These are phyloP conservation scores for Collybia sp. DNA, from an alignment of 768 basidiomycete genomes.

Conservation along the genomic window DNA sequence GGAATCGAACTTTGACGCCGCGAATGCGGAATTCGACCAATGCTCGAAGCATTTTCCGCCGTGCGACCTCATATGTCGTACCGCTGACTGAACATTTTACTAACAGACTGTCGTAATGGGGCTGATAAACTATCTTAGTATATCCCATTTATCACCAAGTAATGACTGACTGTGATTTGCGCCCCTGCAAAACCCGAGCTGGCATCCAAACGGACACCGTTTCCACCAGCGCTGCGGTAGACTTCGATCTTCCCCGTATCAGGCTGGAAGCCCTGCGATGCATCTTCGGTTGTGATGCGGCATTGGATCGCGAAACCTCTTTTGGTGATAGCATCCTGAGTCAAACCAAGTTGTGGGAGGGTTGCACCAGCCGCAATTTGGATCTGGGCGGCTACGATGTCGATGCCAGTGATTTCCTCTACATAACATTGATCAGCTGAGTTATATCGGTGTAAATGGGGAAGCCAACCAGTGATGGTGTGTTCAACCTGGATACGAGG, in stretches of 20 bases:
- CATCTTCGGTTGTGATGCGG: slow-evolving; percentile 97
- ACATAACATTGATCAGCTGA: slow-evolving; percentile 9
- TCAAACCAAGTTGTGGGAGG: slow-evolving; percentile 89
- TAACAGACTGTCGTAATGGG: slow-evolving; percentile 96
- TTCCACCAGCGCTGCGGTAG: slow-evolving; percentile 97
- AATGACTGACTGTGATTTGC: slow-evolving; percentile 78
- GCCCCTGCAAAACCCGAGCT: slow-evolving; percentile 98
- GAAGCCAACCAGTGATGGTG: slow-evolving; percentile 83
- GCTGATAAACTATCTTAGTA: slow-evolving; percentile 39
- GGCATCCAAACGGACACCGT: slow-evolving; percentile 95
- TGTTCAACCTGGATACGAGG: slow-evolving; percentile 99
- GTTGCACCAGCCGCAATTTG: slow-evolving; percentile 99
- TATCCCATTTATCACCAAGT: background rate
- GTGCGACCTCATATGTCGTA: slow-evolving; percentile 97
- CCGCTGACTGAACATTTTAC: slow-evolving; percentile 96
- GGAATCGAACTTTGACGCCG: slow-evolving; percentile 84
- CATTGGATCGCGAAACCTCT: slow-evolving; percentile 98
- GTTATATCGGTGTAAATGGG: background rate
- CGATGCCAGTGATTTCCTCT: slow-evolving; percentile 99
- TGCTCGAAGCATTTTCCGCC: slow-evolving; percentile 98
- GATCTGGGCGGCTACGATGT: slow-evolving; percentile 98
- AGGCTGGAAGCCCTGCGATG: slow-evolving; percentile 89
- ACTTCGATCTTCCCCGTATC: slow-evolving; percentile 99
- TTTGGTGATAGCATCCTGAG: slow-evolving; percentile 92
- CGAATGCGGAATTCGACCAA: slow-evolving; percentile 99